phyloP scores from a whole-genome alignment of 2,329 filamentous ascomycete species.

The Coniochaeta ligniaria region DNA sequence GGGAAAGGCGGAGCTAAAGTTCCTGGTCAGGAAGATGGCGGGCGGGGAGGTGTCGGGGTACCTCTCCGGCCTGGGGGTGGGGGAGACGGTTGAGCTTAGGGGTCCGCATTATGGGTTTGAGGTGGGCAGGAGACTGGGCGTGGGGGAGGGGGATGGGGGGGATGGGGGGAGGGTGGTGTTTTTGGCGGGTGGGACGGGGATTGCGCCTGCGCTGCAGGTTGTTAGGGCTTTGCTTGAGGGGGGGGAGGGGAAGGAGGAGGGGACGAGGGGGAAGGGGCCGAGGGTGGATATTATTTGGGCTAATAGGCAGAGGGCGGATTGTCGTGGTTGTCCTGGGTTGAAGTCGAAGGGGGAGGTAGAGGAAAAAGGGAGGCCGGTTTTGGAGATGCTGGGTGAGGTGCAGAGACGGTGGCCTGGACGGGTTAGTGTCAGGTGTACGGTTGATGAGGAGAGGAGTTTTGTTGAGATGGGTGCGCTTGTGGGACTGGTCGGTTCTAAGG shows the following conservation, averaged over 20 bases:
- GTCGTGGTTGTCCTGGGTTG: background rate
- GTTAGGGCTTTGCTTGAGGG: constrained; percentile 53
- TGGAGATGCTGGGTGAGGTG: constrained; percentile 55
- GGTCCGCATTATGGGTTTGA: constrained; percentile 70
- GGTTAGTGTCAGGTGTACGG: constrained; percentile 64
- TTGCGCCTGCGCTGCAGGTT: constrained; percentile 82
- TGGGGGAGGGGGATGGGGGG: no score
- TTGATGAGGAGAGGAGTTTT: constrained; percentile 70
- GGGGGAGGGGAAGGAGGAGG: constrained; percentile 8
- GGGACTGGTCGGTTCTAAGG: background rate
- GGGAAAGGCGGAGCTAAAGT: constrained; percentile 40
- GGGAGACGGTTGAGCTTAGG: constrained; percentile 64
- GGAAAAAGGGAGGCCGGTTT: constrained; percentile 39
- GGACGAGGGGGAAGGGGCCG: constrained; percentile 20
- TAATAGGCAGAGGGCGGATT: constrained; percentile 45
- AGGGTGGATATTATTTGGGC: constrained; percentile 77
- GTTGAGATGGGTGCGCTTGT: constrained; percentile 39
- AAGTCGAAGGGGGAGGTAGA: constrained; percentile 4
- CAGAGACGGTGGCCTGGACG: constrained; percentile 48
- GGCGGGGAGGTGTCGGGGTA: constrained; percentile 84
- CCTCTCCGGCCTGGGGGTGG: constrained; percentile 56
- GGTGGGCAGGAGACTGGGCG: constrained; percentile 25
- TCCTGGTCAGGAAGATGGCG: constrained; percentile 72
- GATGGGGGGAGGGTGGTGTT: constrained; percentile 68
- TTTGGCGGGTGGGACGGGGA: constrained; percentile 85